Evolutionary conservation across 208 protist species (phyloP).

Genomic region (Kentomonas sorsogonicus): DNA sequence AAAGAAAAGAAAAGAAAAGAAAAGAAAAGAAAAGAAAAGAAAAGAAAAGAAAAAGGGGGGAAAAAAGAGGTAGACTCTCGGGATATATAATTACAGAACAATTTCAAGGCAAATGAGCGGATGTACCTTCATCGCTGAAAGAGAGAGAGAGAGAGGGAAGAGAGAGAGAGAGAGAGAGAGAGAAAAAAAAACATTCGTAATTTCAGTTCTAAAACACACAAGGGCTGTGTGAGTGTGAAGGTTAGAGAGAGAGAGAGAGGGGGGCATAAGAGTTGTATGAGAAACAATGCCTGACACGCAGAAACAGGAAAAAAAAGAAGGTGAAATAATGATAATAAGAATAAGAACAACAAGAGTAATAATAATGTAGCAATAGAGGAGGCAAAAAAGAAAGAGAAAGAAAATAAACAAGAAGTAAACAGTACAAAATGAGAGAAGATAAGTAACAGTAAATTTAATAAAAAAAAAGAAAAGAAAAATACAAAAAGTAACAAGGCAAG

Average conservation of each 20-base stretch:
- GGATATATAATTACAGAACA: too few relatives aligned
- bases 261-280: too few relatives aligned
- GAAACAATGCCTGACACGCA: too few relatives aligned
- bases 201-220: too few relatives aligned
- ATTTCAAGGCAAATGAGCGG: too few relatives aligned
- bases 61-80: too few relatives aligned
- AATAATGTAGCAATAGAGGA: not conserved
- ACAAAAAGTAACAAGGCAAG: not conserved
- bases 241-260: too few relatives aligned
- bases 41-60: not conserved
- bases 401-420: not conserved
- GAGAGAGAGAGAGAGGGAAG: too few relatives aligned
- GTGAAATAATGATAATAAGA: not conserved
- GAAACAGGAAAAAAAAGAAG: slow-evolving; percentile 1
- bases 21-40: slow-evolving; percentile 4
- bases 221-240: too few relatives aligned
- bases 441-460: not conserved
- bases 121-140: too few relatives aligned
- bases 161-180: too few relatives aligned
- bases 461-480: slow-evolving; percentile 8
- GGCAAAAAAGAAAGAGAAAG: slow-evolving; percentile 5
- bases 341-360: not conserved
- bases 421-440: slow-evolving; percentile 4
- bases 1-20: slow-evolving; percentile 2
- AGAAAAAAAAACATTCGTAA: too few relatives aligned